These are phyloP conservation scores for Aspergillus novoparasiticus DNA, from an alignment of 2,329 filamentous ascomycete species.

Conservation along the genomic window DNA sequence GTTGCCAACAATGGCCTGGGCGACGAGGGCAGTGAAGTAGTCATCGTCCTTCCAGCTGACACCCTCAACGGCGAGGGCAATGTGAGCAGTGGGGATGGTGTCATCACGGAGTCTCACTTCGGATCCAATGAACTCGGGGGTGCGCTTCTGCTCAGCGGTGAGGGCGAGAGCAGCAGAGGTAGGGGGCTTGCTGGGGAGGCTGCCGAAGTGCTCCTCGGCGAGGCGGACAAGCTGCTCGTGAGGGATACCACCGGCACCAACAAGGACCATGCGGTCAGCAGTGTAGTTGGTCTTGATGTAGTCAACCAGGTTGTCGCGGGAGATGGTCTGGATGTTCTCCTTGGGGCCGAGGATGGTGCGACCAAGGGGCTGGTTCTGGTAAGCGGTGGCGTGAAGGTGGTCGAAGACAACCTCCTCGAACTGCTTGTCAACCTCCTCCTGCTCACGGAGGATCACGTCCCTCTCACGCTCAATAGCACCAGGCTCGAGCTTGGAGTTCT, in stretches of 20 bases:
- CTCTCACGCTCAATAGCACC: constrained; percentile 94
- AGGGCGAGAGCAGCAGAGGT: constrained; percentile 72
- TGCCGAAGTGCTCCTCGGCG: constrained; percentile 92
- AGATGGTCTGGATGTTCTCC: constrained; percentile 97
- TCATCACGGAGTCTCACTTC: constrained; percentile 96
- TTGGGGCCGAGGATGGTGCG: constrained; percentile 97
- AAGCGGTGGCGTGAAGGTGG: constrained; percentile 97
- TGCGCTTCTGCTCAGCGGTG: constrained; percentile 75
- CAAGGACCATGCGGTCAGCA: constrained; percentile 98
- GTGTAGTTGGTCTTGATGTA: constrained; percentile 99
- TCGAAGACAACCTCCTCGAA: constrained; percentile 99
- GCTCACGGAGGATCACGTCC: constrained; percentile 97
- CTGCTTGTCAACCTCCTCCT: constrained; percentile 99
- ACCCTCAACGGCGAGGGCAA: constrained; percentile 97
- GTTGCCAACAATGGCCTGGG: constrained; percentile 98
- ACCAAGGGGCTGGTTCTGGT: constrained; percentile 92
- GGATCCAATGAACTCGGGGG: constrained; percentile 94
- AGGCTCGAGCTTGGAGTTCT: constrained; percentile 97
- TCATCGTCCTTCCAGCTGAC: constrained; percentile 99
- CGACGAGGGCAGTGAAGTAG: constrained; percentile 97
- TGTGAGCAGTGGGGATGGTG: constrained; percentile 93
- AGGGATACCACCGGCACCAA: constrained; percentile 89
- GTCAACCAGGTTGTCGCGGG: constrained; percentile 82
- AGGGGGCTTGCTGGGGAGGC: constrained; percentile 73
- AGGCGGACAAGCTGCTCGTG: constrained; percentile 93